Conservation (phyloP, 2,329 filamentous ascomycete genomes). For the Fusarium buxicola region DNA sequence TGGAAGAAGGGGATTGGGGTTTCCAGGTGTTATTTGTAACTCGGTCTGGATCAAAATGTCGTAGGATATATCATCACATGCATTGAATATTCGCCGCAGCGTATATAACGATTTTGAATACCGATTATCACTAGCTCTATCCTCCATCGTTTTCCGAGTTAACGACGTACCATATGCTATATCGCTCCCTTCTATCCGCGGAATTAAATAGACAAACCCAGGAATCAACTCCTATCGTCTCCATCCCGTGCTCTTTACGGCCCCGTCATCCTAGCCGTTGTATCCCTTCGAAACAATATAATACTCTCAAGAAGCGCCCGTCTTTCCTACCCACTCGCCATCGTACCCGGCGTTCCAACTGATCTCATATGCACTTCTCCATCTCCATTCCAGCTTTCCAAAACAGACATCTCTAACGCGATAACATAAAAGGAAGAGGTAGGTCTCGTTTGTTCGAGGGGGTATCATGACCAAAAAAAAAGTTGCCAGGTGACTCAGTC, state of each 20-base stretch:
- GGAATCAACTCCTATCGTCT: conserved; percentile 28
- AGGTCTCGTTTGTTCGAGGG: conserved; percentile 34
- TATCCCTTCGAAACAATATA: conserved; percentile 22
- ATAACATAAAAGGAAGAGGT: conserved; percentile 24
- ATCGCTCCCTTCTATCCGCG: conserved; percentile 29
- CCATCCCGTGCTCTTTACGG: conserved; percentile 10
- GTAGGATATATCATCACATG: neutral
- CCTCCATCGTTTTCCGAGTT: conserved; percentile 13
- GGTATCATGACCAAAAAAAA: conserved; percentile 42
- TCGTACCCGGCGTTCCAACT: conserved; percentile 18
- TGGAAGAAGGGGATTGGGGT: neutral
- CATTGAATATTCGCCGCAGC: neutral
- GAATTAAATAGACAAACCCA: conserved; percentile 16
- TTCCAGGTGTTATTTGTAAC: neutral
- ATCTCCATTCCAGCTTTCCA: conserved; percentile 28
- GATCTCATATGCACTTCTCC: conserved; percentile 26
- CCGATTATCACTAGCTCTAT: conserved; percentile 23
- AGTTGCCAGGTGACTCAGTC: conserved; percentile 19
- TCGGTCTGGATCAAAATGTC: neutral
- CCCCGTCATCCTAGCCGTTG: conserved; percentile 10
- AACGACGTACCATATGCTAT: conserved; percentile 17
- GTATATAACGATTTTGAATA: conserved; percentile 21
- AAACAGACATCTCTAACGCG: conserved; percentile 36
- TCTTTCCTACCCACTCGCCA: conserved; percentile 8
- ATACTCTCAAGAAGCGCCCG: conserved; percentile 12